A percentile compares a stretch with the other conserved stretches of the same genome.
Evolutionary conservation across 2,329 filamentous ascomycete species (phyloP).

Genomic region (Drechmeria coniospora): DNA sequence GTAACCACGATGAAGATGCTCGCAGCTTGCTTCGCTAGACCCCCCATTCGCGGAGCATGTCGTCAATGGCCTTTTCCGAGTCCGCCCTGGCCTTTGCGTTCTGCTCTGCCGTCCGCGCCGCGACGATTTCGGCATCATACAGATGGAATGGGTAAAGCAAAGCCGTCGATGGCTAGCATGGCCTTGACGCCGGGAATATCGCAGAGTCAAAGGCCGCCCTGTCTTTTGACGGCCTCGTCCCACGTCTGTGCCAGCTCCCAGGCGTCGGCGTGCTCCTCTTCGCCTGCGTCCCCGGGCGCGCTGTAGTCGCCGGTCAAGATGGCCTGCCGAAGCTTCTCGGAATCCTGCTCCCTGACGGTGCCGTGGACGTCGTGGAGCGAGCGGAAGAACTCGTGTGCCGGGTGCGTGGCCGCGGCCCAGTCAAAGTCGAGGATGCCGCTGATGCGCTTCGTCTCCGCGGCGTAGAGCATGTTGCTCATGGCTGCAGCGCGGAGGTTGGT

Average conservation of each 20-base stretch:
- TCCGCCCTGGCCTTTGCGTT: too few species aligned
- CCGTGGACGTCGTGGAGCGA: slow-evolving; percentile 1
- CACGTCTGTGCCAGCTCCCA: background rate
- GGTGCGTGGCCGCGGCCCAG: slow-evolving; percentile 10
- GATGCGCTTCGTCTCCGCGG: slow-evolving; percentile 7
- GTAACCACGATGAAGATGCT: too few species aligned
- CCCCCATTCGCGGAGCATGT: too few species aligned
- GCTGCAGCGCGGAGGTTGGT: slow-evolving; percentile 7
- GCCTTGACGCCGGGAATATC: background rate
- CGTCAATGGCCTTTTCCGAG: too few species aligned
- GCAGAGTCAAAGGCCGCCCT: background rate
- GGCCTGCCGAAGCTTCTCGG: slow-evolving; percentile 1
- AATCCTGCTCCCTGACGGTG: background rate
- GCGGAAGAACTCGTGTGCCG: slow-evolving; percentile 11
- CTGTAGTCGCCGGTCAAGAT: background rate
- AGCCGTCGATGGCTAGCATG: background rate
- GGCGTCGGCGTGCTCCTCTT: background rate
- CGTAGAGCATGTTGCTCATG: slow-evolving; percentile 13
- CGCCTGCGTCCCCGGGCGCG: background rate
- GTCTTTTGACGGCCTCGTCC: background rate
- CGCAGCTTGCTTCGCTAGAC: too few species aligned
- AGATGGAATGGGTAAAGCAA: background rate
- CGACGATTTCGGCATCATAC: too few species aligned
- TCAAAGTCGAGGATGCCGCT: slow-evolving; percentile 15
- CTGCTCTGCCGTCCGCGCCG: too few species aligned